Base-by-base conservation (phyloP, 495 filamentous ascomycete species). In the Penicillium diatomitis region DNA sequence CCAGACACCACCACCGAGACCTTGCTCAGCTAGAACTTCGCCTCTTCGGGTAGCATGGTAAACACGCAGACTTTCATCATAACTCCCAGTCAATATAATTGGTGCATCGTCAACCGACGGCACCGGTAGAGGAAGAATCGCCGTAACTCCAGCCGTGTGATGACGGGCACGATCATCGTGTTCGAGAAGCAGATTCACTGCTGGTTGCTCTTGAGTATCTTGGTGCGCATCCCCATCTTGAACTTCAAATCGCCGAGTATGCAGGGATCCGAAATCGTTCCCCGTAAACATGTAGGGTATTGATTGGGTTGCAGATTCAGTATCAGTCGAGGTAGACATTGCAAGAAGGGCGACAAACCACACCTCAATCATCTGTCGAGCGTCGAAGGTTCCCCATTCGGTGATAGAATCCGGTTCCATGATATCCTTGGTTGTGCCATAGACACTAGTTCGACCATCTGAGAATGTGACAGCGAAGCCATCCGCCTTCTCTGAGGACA, bases 1-100 rank as follows among this genome's bases (percentile, higher is more conserved):
- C 92, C 92, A 98, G 5, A 96, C 94, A 0, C 92, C 92, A 41
- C 94, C 94, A 8, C 81, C 87, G 1, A 97, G 71, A 33, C 79
- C 67, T 36, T 71, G 54, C 55, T 95, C 84, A 0, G 80, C 80
- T 11, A 77, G 56, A 30, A 84, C 67, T 8, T 56, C 51, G 0
- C 71, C 71, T 32, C 59, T 53, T 7, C 58, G 47, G 1, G 57
- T 65, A 11, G 68, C 69, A 57, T 68, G 62, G 43, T 79, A 86
- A 27, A 95, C 69, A 33, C 92, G 76, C 35, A 96, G 68, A 60
- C 74, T 68, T 53, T 98, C 94, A 53, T 98, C 92, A 62, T 97
- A 98, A 58, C 88, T 91, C 8, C 92, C 92, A 3, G 90, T 97
- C 32, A 95, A 57, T 6, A 96, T 52, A 5, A 89, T 53, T 12